phyloP scores from a whole-genome alignment of 805 yeast genomes.

The Saccharomycopsis fermentans region DNA sequence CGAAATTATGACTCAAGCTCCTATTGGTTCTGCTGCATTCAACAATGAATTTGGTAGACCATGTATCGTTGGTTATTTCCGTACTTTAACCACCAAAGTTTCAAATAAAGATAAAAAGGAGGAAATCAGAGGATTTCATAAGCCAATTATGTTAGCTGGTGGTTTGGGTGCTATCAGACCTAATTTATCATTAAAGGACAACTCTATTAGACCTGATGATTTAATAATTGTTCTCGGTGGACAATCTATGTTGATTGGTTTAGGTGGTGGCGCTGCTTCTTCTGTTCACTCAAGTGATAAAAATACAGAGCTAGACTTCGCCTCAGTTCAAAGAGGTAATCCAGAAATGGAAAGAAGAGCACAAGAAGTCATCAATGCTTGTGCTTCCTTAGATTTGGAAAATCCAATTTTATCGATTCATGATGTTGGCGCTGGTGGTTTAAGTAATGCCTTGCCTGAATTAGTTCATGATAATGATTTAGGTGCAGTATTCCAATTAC shows the following conservation, averaged over 20 bases:
- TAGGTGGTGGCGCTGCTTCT: slow-evolving; percentile 99
- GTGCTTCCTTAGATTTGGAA: slow-evolving; percentile 67
- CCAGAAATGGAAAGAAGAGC: slow-evolving; percentile 99
- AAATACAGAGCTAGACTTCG: slow-evolving; percentile 92
- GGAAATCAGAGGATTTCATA: slow-evolving; percentile 92
- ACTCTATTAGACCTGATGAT: slow-evolving; percentile 84
- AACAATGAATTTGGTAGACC: slow-evolving; percentile 99
- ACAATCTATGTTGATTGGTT: slow-evolving; percentile 93
- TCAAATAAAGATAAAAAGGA: slow-evolving; percentile 47
- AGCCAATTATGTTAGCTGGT: slow-evolving; percentile 99
- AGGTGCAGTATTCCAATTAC: slow-evolving; percentile 87
- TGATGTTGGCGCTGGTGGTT: slow-evolving; percentile 99
- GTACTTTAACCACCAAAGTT: slow-evolving; percentile 83
- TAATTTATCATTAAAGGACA: slow-evolving; percentile 77
- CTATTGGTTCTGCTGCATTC: slow-evolving; percentile 95
- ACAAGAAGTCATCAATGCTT: slow-evolving; percentile 93
- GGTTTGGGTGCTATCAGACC: slow-evolving; percentile 98
- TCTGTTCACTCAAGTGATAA: slow-evolving; percentile 95
- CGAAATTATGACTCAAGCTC: slow-evolving; percentile 95
- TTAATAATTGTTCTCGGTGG: slow-evolving; percentile 93
- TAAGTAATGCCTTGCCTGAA: slow-evolving; percentile 95
- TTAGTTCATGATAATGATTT: slow-evolving; percentile 93
- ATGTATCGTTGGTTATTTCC: slow-evolving; percentile 89
- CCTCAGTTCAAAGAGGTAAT: slow-evolving; percentile 98
- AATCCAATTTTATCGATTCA: slow-evolving; percentile 91